Base-by-base conservation (phyloP, 768 basidiomycete genomes). In the Dioszegia aurantiaca region DNA sequence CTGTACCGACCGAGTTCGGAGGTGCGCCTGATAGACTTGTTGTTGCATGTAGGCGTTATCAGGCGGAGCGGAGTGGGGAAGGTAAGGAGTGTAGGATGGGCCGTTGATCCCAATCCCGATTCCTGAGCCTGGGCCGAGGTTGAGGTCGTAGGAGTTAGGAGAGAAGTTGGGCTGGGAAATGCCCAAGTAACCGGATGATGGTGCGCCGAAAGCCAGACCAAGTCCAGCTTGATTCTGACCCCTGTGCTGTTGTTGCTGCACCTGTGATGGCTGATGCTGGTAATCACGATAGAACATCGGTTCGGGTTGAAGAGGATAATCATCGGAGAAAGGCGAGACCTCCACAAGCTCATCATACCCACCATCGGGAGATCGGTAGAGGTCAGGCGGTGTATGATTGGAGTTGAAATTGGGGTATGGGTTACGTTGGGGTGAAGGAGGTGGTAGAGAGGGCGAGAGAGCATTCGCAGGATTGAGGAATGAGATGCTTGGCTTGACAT, bases 1-100 rank as follows among this genome's bases (percentile, higher is more conserved):
- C 46, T 71, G 69, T 23, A 68, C 69, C 17, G 61, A 63, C 28
- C 69, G 48, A 6, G 69, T 71, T 8, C 69, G 33, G 11, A 60
- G 19, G 42, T 68, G 70, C 12, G 57, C 56, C 45, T 72, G 70
- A 2, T 47, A 60, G 24, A 69, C 55, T 28, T 55, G 58, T 26
- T 58, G 58, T 26, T 58, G 3, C 8, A 23, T 26, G 23, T 24
- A n/a, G 31, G 19, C 28, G 21, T 8, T 30, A 26, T 30, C 48
- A 17, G 55, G 16, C 11, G 55, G 59, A 44, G 61, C 64, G n/a
- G 46, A 56, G 3, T 43, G 36, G 9, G 61, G 51, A 10, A 59
- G 31, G 11, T 62, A 40, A 10, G 63, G 61, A 30, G 64, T 62
- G 5, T 48, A 33, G 63, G 62, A 19, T 60, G 63, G 12, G 4